Conservation (phyloP, 75 land plant species). For the Pinus tabuliformis region DNA sequence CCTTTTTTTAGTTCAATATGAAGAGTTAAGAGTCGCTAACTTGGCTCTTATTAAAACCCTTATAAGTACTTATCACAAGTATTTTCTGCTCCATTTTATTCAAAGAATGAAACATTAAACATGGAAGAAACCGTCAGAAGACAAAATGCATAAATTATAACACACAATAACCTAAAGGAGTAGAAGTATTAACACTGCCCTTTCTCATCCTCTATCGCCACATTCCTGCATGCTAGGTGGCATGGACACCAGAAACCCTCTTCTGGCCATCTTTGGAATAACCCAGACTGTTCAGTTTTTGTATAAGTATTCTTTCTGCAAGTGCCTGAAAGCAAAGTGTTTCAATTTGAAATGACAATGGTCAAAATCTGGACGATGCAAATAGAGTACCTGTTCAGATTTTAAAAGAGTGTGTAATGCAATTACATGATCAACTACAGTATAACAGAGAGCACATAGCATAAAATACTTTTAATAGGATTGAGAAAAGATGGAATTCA, state of each 20-base stretch:
- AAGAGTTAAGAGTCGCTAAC: background rate
- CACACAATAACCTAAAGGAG: too few species aligned
- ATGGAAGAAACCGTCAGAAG: background rate
- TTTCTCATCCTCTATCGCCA: background rate
- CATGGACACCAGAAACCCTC: background rate
- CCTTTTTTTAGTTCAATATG: background rate
- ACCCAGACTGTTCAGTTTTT: slow-evolving; percentile 47
- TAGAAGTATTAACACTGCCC: too few species aligned
- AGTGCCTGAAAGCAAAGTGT: slow-evolving; percentile 32
- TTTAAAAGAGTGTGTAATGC: background rate
- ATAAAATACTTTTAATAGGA: background rate
- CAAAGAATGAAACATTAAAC: background rate
- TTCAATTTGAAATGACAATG: too few species aligned
- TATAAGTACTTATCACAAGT: background rate
- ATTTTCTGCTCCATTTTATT: too few species aligned
- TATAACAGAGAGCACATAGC: background rate
- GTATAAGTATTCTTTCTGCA: slow-evolving; percentile 55
- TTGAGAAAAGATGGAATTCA: background rate
- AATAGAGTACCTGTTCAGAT: background rate
- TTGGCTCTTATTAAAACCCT: background rate
- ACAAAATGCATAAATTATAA: background rate
- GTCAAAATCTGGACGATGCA: background rate
- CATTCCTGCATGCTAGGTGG: background rate
- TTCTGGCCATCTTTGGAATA: slow-evolving; percentile 19
- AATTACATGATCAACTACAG: background rate